These are phyloP conservation scores for Psidium guajava DNA, from an alignment of 345 rosid genomes.

Conservation along the genomic window DNA sequence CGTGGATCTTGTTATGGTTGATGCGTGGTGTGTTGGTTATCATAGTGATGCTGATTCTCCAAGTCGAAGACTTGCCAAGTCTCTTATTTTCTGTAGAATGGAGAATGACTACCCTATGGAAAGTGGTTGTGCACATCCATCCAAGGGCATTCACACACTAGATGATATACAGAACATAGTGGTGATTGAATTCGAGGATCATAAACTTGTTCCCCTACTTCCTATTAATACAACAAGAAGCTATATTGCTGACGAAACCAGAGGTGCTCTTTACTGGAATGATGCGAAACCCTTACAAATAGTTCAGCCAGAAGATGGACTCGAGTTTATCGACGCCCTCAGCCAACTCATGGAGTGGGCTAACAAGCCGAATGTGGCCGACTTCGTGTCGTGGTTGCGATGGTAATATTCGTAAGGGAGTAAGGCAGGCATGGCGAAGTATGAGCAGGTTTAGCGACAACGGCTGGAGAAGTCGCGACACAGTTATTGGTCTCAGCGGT, in stretches of 20 bases:
- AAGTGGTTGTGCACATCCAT: conserved; percentile 94
- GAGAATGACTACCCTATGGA: conserved; percentile 94
- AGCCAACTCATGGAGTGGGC: no score
- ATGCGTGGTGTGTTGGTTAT: conserved; percentile 84
- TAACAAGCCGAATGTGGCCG: no score
- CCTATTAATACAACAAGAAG: conserved; percentile 83
- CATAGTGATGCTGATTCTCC: conserved; percentile 78
- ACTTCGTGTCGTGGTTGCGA: no score
- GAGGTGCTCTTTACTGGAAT: conserved; percentile 90
- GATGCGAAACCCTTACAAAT: conserved; percentile 81
- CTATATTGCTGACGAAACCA: conserved; percentile 75
- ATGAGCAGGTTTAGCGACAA: no score
- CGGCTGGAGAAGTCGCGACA: no score
- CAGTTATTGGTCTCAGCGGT: no score
- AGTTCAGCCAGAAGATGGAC: conserved; percentile 84
- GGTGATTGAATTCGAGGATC: conserved; percentile 80
- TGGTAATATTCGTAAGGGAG: no score
- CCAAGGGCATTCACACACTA: conserved; percentile 73
- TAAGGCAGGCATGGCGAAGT: no score
- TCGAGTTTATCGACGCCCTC: no score
- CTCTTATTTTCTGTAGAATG: conserved; percentile 85
- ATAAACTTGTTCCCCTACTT: conserved; percentile 77
- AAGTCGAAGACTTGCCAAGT: conserved; percentile 76
- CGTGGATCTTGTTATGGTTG: conserved; percentile 93
- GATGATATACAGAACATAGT: conserved; percentile 92